A percentile compares a stretch with the other conserved stretches of the same genome.
Evolutionary conservation across 768 basidiomycete species (phyloP).

Genomic region (Suillus occidentalis): DNA sequence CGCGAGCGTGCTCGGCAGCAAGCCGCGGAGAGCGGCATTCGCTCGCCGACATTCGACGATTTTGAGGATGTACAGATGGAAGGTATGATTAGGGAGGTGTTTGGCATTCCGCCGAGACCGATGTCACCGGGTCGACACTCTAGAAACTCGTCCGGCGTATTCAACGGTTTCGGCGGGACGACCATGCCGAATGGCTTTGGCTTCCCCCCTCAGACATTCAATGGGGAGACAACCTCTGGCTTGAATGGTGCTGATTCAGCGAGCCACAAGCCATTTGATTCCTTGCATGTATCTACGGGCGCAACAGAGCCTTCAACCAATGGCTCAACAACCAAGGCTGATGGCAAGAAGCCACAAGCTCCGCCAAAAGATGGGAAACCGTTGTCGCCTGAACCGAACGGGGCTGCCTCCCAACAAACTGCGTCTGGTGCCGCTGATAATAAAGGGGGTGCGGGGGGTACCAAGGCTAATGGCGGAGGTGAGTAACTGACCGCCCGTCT

Average conservation of each 20-base stretch:
- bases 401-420: neutral
- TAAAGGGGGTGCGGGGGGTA: neutral
- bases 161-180: neutral
- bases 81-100: constrained; percentile 33
- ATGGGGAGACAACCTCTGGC: neutral
- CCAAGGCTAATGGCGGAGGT: neutral
- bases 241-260: neutral
- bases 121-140: constrained; percentile 1
- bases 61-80: constrained; percentile 27
- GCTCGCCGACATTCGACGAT: constrained; percentile 27
- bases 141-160: neutral
- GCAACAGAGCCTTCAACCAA: neutral
- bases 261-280: neutral
- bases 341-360: neutral
- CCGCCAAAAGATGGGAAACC: neutral
- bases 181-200: neutral
- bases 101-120: constrained; percentile 15
- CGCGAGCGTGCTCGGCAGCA: constrained; percentile 47
- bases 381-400: neutral
- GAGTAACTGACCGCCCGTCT: neutral
- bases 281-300: neutral
- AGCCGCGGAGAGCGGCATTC: constrained; percentile 29
- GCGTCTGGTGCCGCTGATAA: neutral
- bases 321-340: neutral
- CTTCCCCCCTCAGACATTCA: neutral